Base-by-base conservation (phyloP, 2,329 filamentous ascomycete species). In the Myriosclerotinia scirpicola region DNA sequence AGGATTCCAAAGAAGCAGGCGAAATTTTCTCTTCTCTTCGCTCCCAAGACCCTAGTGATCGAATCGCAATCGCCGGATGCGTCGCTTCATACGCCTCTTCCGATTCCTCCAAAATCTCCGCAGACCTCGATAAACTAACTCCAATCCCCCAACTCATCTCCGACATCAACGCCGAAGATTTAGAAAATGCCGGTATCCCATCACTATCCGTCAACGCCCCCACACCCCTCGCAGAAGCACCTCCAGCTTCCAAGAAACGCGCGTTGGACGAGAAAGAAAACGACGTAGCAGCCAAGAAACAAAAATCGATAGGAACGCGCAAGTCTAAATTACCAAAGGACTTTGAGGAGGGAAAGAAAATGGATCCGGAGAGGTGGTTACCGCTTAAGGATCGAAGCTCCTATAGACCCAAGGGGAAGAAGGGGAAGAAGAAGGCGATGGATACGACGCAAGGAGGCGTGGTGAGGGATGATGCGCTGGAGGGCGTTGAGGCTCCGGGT, bases 301-400 rank as follows among this genome's bases (percentile, higher is more conserved):
- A 40, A 40, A 65, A 59, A 38, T 58, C 46, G 2, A 38, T 40
- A 17, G 44, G 54, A 7, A 81, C 84, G 46, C 80, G 83, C 58
- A 83, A 84, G 76, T 84, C 81, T 66, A 86, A 85, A 72, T 81
- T 91, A 73, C 90, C 90, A 42, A 92, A 91, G 79, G 84, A 88
- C 74, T 91, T 87, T 74, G 91, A 92, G 67, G 85, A 91, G 63
- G 86, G 84, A 72, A 96, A 93, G 82, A 88, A 87, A 71, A 85
- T 91, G 44, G 95, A 99, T 77, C 89, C 92, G 0, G 95, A 99
- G 79, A 85, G 95, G 69, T 99, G 95, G 95, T 80, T 99, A 68
- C 94, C 95, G 15, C 82, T 98, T 74, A 88, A 90, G 63, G 95
- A 99, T 77, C 85, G 95, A 67, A 95, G 91, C 73, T 91, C 87